Conservation (phyloP, 2,329 filamentous ascomycete species). For the Colletotrichum magnum region DNA sequence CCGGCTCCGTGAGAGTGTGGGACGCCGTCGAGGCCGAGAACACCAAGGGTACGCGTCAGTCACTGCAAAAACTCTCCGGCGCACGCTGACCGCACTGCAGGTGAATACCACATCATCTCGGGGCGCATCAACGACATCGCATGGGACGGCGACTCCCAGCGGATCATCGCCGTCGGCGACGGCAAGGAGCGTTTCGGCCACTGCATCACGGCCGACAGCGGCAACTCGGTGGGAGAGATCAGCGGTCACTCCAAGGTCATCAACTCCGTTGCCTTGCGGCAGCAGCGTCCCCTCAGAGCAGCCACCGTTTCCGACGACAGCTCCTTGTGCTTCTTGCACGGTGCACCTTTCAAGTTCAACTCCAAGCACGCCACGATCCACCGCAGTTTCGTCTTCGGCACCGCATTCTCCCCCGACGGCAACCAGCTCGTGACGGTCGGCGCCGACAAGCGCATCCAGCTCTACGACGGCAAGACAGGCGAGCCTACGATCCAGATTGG, state of each 20-base stretch:
- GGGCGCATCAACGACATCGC: constrained; percentile 96
- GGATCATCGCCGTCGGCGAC: constrained; percentile 95
- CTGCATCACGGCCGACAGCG: constrained; percentile 95
- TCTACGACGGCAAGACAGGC: constrained; percentile 97
- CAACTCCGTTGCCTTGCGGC: constrained; percentile 91
- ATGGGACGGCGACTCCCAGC: constrained; percentile 97
- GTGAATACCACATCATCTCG: constrained; percentile 94
- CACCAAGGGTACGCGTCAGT: constrained; percentile 74
- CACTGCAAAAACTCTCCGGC: not conserved
- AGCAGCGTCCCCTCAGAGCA: constrained; percentile 90
- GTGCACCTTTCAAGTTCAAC: constrained; percentile 96
- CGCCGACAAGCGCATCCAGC: constrained; percentile 91
- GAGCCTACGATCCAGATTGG: constrained; percentile 84
- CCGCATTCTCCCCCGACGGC: constrained; percentile 92
- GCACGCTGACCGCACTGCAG: constrained; percentile 48
- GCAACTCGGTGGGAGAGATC: constrained; percentile 96
- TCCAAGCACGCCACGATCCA: constrained; percentile 84
- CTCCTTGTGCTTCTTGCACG: constrained; percentile 91
- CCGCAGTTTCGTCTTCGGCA: constrained; percentile 89
- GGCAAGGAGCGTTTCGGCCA: constrained; percentile 94
- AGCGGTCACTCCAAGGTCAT: constrained; percentile 91
- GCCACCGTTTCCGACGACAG: constrained; percentile 93
- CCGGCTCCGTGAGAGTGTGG: constrained; percentile 91
- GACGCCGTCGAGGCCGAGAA: constrained; percentile 87
- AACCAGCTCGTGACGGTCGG: constrained; percentile 87